phyloP scores from a whole-genome alignment of 2,329 filamentous ascomycete genomes.

The Tolypocladium tundrense region DNA sequence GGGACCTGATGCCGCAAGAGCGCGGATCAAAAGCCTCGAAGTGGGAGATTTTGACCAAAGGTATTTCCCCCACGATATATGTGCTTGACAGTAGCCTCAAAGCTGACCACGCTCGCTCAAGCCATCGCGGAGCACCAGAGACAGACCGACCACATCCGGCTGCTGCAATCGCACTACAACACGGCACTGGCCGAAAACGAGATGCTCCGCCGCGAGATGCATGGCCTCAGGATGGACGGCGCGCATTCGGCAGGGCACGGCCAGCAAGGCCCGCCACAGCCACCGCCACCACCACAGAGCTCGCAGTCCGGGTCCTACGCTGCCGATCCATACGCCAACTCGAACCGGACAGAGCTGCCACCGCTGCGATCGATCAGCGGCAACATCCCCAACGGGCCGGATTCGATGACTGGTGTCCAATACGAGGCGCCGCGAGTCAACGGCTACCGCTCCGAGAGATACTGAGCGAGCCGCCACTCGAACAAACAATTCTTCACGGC shows the following conservation, averaged over 20 bases:
- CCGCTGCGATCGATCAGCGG: slow-evolving; percentile 44
- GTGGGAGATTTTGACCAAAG: slow-evolving; percentile 81
- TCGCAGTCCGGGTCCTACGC: slow-evolving; percentile 12
- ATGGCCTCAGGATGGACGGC: slow-evolving; percentile 35
- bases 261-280: slow-evolving; percentile 15
- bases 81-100: neutral
- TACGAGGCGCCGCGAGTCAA: slow-evolving; percentile 42
- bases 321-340: slow-evolving; percentile 18
- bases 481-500: neutral
- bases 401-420: slow-evolving; percentile 58
- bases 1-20: slow-evolving; percentile 69
- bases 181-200: slow-evolving; percentile 33
- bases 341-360: slow-evolving; percentile 40
- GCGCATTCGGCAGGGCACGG: slow-evolving; percentile 36
- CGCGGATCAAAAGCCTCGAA: slow-evolving; percentile 79
- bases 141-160: slow-evolving; percentile 37
- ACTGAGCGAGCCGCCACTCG: slow-evolving; percentile 10
- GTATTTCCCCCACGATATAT: slow-evolving; percentile 33
- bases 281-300: slow-evolving; percentile 9
- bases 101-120: slow-evolving; percentile 14
- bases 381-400: slow-evolving; percentile 32
- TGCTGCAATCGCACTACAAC: slow-evolving; percentile 34
- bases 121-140: slow-evolving; percentile 53
- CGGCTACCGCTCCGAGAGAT: slow-evolving; percentile 34
- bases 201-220: slow-evolving; percentile 37